Percentiles rank a stretch among this genome's conserved stretches.
Evolutionary conservation across 176 grass and related monocot species (phyloP).

Genomic region (Poa pratensis): DNA sequence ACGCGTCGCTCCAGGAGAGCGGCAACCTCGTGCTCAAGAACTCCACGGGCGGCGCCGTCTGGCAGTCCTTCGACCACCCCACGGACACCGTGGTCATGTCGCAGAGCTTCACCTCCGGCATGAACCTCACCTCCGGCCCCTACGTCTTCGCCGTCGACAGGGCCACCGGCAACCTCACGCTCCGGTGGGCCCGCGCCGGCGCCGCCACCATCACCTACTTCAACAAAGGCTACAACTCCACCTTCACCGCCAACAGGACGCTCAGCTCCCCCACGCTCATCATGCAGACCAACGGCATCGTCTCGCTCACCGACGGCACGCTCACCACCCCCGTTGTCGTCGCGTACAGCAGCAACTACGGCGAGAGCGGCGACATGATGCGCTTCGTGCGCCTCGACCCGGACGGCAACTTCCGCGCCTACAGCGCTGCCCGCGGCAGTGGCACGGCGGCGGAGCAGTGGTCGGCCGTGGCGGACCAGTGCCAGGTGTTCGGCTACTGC

Average conservation of each 20-base stretch:
- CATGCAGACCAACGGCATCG: conserved; percentile 82
- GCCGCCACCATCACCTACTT: conserved; percentile 60
- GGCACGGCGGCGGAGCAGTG: conserved; percentile 49
- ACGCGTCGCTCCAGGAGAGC: conserved; percentile 53
- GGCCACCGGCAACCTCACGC: conserved; percentile 68
- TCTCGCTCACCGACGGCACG: conserved; percentile 61
- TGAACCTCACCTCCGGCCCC: conserved; percentile 47
- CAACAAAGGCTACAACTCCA: conserved; percentile 78
- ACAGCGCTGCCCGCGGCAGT: conserved; percentile 59
- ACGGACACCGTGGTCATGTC: conserved; percentile 79
- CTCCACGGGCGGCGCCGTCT: conserved; percentile 35
- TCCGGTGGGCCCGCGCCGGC: conserved; percentile 42
- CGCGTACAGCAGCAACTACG: conserved; percentile 94
- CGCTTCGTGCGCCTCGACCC: conserved; percentile 75
- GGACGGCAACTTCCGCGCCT: conserved; percentile 92
- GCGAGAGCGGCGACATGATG: conserved; percentile 70
- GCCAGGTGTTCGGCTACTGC: conserved; percentile 95
- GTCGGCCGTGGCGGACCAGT: conserved; percentile 93
- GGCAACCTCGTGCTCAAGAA: conserved; percentile 76
- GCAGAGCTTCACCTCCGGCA: conserved; percentile 57
- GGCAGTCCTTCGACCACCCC: conserved; percentile 80
- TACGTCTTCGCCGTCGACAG: conserved; percentile 64
- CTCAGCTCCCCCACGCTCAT: conserved; percentile 63
- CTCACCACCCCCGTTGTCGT: conserved; percentile 62
- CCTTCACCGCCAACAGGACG: conserved; percentile 67